phyloP scores from a whole-genome alignment of 2,329 filamentous ascomycete species.

The Apiospora marii region DNA sequence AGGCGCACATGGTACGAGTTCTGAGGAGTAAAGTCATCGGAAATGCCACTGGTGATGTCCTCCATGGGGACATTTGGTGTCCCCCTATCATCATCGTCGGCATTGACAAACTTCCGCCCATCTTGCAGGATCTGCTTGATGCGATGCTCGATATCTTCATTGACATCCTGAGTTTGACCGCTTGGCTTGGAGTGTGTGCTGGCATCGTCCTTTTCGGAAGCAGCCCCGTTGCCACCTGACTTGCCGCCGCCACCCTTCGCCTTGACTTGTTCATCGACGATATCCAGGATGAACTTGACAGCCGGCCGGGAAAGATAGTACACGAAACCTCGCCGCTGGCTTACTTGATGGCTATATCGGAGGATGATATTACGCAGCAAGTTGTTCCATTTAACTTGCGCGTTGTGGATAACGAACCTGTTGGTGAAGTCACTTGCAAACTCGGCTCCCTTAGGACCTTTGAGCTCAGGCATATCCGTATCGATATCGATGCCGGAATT shows the following conservation, averaged over 20 bases:
- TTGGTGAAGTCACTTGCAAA: constrained; percentile 97
- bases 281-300: constrained; percentile 97
- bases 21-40: constrained; percentile 86
- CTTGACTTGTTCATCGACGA: constrained; percentile 92
- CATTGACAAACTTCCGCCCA: constrained; percentile 81
- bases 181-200: constrained; percentile 48
- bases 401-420: constrained; percentile 96
- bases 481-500: neutral
- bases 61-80: constrained; percentile 57
- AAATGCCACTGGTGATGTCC: constrained; percentile 77
- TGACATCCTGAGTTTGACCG: constrained; percentile 62
- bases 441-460: constrained; percentile 76
- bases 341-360: constrained; percentile 96
- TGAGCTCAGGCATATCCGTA: constrained; percentile 47
- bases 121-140: constrained; percentile 88
- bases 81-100: constrained; percentile 62
- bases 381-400: constrained; percentile 99
- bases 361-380: constrained; percentile 93
- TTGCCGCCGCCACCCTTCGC: constrained; percentile 55
- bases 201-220: constrained; percentile 36
- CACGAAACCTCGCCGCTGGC: constrained; percentile 92
- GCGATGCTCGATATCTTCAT: constrained; percentile 77
- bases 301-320: constrained; percentile 97
- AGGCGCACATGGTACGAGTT: constrained; percentile 95
- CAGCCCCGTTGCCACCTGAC: constrained; percentile 32